Base-by-base conservation (phyloP, 1,284 basidiomycete genomes). In the Pulchroboletus neoregius region DNA sequence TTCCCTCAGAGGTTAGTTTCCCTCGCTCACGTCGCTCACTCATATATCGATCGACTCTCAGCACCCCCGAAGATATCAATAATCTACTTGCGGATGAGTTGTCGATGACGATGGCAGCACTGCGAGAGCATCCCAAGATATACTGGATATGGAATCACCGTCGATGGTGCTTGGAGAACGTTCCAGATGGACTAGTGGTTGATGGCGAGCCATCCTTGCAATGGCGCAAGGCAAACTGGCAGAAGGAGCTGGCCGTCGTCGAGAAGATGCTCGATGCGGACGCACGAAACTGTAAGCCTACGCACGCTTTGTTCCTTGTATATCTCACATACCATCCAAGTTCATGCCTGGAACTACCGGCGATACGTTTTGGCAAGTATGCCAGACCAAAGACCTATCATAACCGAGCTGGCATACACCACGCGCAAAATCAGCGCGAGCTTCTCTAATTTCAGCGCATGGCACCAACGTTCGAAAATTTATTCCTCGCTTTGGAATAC, bases 61-160 rank as follows among this genome's bases (percentile, higher is more conserved):
- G 89, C 46, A 68, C 82, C 3, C 71, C 79, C 0, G 71, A 80
- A 39, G 76, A 84, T 43, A 73, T 83, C 30, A 83, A 91, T 45
- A 68, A 74, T 8, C 49, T 85, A 3, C 75, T 96, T 2, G 71
- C 78, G 2, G 72, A 78, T 30, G 94, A 97, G 49, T 69, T 97
- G n/a, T 71, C 76, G 2, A 75, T 93, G 66, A 96, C 93, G 0
- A 88, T 85, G 60, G 68, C 74, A 7, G 84, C 87, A 13, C 78
- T 97, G 37, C 85, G 87, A 58, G 72, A 79, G 9, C 84, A 94
- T 61, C 94, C 94, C 7, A 97, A 97, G 63, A 85, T 94, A 11
- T 97, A 97, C 65, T 92, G 89, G 84, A 92, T 96, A 53, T 97
- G 94, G 94, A 95, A 93, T 61, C 93, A 97, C 60, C 82, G 94